phyloP scores from a whole-genome alignment of 306 rosid genomes.

The Castanea mollissima region DNA sequence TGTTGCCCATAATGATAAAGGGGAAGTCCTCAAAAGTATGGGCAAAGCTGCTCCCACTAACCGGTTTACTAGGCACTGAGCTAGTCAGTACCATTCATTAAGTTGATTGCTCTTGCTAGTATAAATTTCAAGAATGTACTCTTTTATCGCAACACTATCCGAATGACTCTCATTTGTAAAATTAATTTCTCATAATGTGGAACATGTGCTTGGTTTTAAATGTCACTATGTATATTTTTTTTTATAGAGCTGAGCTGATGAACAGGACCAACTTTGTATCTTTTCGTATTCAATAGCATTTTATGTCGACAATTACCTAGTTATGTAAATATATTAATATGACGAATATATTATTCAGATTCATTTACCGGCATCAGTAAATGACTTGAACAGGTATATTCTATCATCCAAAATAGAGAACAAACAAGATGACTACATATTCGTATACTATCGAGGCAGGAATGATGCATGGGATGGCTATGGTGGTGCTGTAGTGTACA shows the following conservation, averaged over 20 bases:
- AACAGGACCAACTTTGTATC: neutral
- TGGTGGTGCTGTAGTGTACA: slow-evolving; percentile 86
- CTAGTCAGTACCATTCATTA: neutral
- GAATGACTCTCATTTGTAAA: neutral
- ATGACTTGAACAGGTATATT: slow-evolving; percentile 57
- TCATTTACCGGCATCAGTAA: slow-evolving; percentile 16
- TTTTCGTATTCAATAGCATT: neutral
- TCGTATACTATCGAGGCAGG: slow-evolving; percentile 84
- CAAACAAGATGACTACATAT: slow-evolving; percentile 71
- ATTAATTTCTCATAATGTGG: neutral
- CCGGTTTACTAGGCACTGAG: neutral
- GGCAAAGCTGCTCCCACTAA: neutral
- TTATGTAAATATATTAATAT: neutral
- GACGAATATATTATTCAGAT: neutral
- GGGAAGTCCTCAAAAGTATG: no score
- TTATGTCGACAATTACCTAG: neutral
- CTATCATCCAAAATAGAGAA: slow-evolving; percentile 74
- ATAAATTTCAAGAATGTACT: neutral
- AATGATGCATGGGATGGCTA: slow-evolving; percentile 99
- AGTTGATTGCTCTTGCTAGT: neutral
- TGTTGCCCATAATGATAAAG: no score
- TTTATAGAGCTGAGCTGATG: neutral
- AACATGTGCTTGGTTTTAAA: neutral
- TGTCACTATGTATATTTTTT: neutral
- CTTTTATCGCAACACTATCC: neutral